Base-by-base conservation (phyloP, 169 alveolate genomes). In the Neospora caninum region DNA sequence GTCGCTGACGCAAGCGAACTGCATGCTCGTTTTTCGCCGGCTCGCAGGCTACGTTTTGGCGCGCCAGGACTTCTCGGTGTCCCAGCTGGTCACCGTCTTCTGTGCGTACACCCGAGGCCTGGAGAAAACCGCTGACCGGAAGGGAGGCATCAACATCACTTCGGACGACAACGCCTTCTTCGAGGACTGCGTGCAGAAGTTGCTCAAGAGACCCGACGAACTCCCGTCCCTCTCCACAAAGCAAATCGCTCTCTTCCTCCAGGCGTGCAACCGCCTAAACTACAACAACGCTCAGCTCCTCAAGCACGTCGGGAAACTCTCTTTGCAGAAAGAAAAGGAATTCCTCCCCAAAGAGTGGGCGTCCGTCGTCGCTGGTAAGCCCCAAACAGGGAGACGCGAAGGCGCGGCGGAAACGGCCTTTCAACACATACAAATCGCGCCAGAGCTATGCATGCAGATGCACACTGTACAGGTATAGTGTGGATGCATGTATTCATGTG, bases 321-420 rank as follows among this genome's bases (percentile, higher is more conserved):
- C 93, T 13, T 38, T 89, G 10, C 29, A 2, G 22, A 64, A 89
- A 43, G 64, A 89, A 73, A 43, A 38, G 27, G 39, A 41, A 1
- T 89, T 89, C 93, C 20, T 42, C 27, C 86, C 88, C 41, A 42
- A 89, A 34, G 93, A 67, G 31, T 89, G 93, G 93, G 64, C 88
- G 20, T 0, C 88, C 54, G 88, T 89, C 73, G 88, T 89, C n/a
- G 22, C 88, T 0, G 93, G 93, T 89, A 0, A 64, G n/a, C 73
- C 25, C 4, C 7, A 64, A 64, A 18, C 18, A 18, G 18, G 64
- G 64, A 7, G 27, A 10, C 64, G 7, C 27, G 64, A 10, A 10
- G 18, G n/a, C n/a, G n/a, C n/a, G n/a, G n/a, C n/a, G n/a, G n/a
- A n/a, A 53, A 18, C 64, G 64, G 7, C 64, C 18, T 53, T 53